These are phyloP conservation scores for Collybiopsis confluens DNA, from an alignment of 768 basidiomycete genomes.

Conservation along the genomic window DNA sequence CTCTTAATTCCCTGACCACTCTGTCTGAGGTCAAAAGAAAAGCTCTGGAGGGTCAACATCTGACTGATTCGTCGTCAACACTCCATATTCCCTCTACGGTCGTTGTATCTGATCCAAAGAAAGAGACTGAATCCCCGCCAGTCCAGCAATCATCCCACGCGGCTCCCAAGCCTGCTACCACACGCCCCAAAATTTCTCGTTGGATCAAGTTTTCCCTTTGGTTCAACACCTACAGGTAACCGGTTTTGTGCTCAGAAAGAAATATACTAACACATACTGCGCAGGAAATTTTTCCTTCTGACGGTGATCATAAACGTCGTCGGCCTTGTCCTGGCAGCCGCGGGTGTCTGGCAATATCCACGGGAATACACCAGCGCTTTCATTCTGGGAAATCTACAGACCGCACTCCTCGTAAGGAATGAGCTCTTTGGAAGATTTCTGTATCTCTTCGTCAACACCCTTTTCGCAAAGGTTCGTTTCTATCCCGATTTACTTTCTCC, in stretches of 20 bases:
- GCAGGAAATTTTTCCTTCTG: conserved; percentile 71
- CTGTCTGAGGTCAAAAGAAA: background rate
- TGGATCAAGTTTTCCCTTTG: conserved; percentile 64
- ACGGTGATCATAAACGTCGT: conserved; percentile 56
- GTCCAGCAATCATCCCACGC: conserved; percentile 1
- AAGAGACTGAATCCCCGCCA: background rate
- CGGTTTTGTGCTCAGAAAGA: background rate
- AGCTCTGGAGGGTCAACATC: no score
- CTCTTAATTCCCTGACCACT: background rate
- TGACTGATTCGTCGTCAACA: background rate
- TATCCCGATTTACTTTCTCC: background rate
- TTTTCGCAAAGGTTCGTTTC: conserved; percentile 66
- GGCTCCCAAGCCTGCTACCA: conserved; percentile 22
- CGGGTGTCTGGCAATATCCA: conserved; percentile 67
- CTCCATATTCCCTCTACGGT: background rate
- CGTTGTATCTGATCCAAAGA: background rate
- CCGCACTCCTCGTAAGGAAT: conserved; percentile 74
- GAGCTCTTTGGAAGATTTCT: conserved; percentile 78
- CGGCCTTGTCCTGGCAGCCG: conserved; percentile 55
- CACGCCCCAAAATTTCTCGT: conserved; percentile 35
- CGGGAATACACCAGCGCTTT: conserved; percentile 63
- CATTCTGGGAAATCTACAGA: conserved; percentile 69
- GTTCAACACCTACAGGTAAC: conserved; percentile 77
- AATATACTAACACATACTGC: background rate
- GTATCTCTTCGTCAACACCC: conserved; percentile 66